phyloP scores from a whole-genome alignment of 2,329 filamentous ascomycete species.

The Grosmannia serpens region DNA sequence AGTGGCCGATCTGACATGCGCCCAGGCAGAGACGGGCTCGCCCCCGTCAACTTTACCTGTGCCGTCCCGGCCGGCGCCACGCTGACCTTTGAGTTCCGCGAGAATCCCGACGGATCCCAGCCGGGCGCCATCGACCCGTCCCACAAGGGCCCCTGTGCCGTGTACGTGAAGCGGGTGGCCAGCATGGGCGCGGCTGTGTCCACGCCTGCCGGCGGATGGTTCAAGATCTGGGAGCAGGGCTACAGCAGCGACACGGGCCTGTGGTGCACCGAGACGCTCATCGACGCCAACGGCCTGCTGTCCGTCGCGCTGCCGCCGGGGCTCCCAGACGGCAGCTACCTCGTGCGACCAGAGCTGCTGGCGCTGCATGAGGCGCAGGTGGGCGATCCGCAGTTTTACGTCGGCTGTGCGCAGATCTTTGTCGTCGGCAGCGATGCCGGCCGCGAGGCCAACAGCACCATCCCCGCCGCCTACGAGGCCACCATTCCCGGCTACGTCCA shows the following conservation, averaged over 20 bases:
- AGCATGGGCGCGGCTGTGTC: slow-evolving; percentile 41
- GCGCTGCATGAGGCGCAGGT: slow-evolving; percentile 52
- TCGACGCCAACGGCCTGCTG: slow-evolving; percentile 50
- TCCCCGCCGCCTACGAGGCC: slow-evolving; percentile 39
- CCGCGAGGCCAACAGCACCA: slow-evolving; percentile 14
- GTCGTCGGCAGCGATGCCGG: slow-evolving; percentile 28
- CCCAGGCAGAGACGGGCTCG: slow-evolving; percentile 31
- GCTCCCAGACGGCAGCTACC: slow-evolving; percentile 55
- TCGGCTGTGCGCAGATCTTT: slow-evolving; percentile 61
- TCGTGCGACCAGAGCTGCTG: slow-evolving; percentile 59
- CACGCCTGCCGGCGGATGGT: slow-evolving; percentile 54
- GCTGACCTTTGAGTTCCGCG: slow-evolving; percentile 56
- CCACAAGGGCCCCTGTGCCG: slow-evolving; percentile 58
- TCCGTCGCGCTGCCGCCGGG: slow-evolving; percentile 49
- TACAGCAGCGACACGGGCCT: slow-evolving; percentile 42
- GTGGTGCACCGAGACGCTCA: slow-evolving; percentile 64
- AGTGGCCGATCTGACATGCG: slow-evolving; percentile 5
- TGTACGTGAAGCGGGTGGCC: slow-evolving; percentile 61
- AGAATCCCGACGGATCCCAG: slow-evolving; percentile 42
- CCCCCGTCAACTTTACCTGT: slow-evolving; percentile 36
- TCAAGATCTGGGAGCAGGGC: slow-evolving; percentile 63
- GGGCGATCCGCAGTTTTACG: slow-evolving; percentile 59
- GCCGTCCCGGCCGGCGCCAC: slow-evolving; percentile 38
- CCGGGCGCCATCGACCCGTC: slow-evolving; percentile 46
- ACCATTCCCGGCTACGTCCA: slow-evolving; percentile 56